Conservation (phyloP, 805 yeast species). For the Candida montana region DNA sequence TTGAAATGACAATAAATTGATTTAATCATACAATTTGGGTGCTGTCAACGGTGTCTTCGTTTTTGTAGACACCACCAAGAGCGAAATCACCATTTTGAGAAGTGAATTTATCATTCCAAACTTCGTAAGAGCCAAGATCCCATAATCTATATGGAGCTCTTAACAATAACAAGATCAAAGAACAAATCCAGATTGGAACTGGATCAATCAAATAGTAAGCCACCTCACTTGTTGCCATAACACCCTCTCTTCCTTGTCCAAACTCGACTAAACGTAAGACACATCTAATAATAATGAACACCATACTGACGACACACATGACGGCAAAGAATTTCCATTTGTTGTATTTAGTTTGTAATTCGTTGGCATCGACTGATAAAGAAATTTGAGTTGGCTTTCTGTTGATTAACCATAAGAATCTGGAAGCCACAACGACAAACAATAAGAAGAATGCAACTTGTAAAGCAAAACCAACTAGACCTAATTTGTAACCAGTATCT, state of each 20-base stretch:
- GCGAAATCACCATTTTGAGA: too few species aligned
- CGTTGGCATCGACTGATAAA: neutral
- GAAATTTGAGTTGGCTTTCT: neutral
- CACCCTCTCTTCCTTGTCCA: neutral
- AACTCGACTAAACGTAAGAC: constrained; percentile 2
- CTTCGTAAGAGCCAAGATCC: neutral
- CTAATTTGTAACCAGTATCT: neutral
- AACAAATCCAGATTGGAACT: neutral
- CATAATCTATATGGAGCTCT: constrained; percentile 4
- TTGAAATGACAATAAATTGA: too few species aligned
- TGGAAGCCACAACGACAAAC: neutral
- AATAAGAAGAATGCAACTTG: constrained; percentile 1
- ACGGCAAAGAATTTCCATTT: neutral
- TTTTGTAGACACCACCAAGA: too few species aligned
- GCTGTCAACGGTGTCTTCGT: too few species aligned
- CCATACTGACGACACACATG: neutral
- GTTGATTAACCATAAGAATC: neutral
- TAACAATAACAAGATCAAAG: neutral
- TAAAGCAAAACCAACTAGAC: constrained; percentile 1
- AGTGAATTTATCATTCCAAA: too few species aligned
- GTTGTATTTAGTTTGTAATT: neutral
- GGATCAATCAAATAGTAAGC: constrained; percentile 4
- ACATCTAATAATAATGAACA: constrained; percentile 3
- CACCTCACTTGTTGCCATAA: neutral
- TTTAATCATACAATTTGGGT: too few species aligned